Percentiles rank a stretch among this genome's conserved stretches.
Evolutionary conservation across 495 filamentous ascomycete genomes (phyloP).

Genomic region (Tuber magnatum): DNA sequence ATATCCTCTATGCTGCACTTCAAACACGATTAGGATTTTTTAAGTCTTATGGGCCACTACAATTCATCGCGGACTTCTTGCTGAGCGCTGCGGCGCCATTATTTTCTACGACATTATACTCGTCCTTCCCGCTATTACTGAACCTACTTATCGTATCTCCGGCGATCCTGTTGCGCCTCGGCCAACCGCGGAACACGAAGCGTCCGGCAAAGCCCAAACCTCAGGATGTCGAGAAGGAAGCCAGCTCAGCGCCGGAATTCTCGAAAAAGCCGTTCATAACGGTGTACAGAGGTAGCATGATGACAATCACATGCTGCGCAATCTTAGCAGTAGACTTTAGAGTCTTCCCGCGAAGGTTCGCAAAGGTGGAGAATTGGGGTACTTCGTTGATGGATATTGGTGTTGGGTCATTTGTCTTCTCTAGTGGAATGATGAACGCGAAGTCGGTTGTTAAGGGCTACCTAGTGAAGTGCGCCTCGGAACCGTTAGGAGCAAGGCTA

Average conservation of each 20-base stretch:
- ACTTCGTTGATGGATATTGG: constrained; percentile 97
- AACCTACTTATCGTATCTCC: constrained; percentile 67
- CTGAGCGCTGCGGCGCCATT: constrained; percentile 76
- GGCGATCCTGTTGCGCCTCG: constrained; percentile 54
- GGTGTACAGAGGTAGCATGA: constrained; percentile 80
- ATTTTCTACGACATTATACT: constrained; percentile 80
- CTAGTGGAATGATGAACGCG: constrained; percentile 84
- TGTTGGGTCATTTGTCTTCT: constrained; percentile 96
- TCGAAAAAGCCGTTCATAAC: constrained; percentile 88
- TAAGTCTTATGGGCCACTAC: constrained; percentile 59
- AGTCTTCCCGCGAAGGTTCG: constrained; percentile 86
- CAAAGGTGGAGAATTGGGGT: constrained; percentile 97
- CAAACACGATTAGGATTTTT: constrained; percentile 86
- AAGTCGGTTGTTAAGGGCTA: constrained; percentile 72
- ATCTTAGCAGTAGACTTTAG: constrained; percentile 97
- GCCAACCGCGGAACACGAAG: constrained; percentile 41
- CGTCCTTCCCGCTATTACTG: constrained; percentile 64
- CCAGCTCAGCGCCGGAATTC: constrained; percentile 43
- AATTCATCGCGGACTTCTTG: constrained; percentile 70
- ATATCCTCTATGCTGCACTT: constrained; percentile 80
- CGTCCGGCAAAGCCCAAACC: constrained; percentile 26
- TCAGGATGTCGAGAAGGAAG: constrained; percentile 13
- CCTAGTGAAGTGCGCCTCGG: constrained; percentile 38
- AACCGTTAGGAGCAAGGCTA: constrained; percentile 51
- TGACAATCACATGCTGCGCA: constrained; percentile 83